Evolutionary conservation across 2,329 filamentous ascomycete species (phyloP).

Genomic region (Penicillium italicum): DNA sequence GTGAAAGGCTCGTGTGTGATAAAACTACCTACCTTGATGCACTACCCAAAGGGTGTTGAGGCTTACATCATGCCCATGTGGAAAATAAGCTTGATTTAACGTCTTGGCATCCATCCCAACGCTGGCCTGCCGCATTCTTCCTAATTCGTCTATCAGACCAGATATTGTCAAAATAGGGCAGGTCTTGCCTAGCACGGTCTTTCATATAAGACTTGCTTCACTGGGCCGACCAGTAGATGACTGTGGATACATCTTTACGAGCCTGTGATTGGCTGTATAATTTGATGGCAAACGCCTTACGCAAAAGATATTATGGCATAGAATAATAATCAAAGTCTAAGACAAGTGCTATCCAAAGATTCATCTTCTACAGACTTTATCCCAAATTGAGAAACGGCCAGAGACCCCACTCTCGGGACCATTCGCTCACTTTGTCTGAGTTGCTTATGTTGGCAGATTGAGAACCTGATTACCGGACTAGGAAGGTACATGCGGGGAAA

Average conservation of each 20-base stretch:
- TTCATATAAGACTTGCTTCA: background rate
- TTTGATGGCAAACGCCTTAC: slow-evolving; percentile 13
- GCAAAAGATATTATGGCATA: slow-evolving; percentile 17
- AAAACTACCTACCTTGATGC: background rate
- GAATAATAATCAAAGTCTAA: background rate
- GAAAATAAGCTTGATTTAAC: slow-evolving; percentile 17
- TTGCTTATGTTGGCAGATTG: slow-evolving; percentile 4
- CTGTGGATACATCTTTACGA: background rate
- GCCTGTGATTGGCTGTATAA: slow-evolving; percentile 13
- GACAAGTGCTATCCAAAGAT: background rate
- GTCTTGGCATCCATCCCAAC: slow-evolving; percentile 1
- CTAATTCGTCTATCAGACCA: background rate
- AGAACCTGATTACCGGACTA: slow-evolving; percentile 19
- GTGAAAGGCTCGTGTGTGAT: background rate
- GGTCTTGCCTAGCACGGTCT: background rate
- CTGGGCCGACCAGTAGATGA: background rate
- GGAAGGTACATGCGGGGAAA: slow-evolving; percentile 24
- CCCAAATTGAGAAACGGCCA: slow-evolving; percentile 12
- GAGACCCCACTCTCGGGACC: slow-evolving; percentile 15
- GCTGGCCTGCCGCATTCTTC: background rate
- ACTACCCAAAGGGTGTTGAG: too few relatives aligned
- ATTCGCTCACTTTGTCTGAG: slow-evolving; percentile 9
- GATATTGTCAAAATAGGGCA: slow-evolving; percentile 2
- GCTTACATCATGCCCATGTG: slow-evolving; percentile 9
- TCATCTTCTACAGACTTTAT: slow-evolving; percentile 17